phyloP scores from a whole-genome alignment of 306 rosid genomes.

The Trifolium repens region DNA sequence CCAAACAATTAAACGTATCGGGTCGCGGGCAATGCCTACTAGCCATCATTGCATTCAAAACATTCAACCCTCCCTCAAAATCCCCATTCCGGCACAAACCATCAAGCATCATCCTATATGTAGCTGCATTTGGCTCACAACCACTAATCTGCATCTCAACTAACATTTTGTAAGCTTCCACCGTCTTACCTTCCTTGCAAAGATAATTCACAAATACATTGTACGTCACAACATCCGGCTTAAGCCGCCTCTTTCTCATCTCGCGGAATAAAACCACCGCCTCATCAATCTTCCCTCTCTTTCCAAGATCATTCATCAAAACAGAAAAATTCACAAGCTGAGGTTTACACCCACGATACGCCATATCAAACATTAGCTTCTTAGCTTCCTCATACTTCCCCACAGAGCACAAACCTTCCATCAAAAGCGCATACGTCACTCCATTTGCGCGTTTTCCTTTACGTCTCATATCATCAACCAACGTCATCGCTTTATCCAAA shows the following conservation, averaged over 20 bases:
- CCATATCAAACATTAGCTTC: conserved; percentile 93
- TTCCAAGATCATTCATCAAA: conserved; percentile 84
- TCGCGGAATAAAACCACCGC: conserved; percentile 64
- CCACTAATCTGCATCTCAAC: conserved; percentile 82
- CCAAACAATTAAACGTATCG: conserved; percentile 67
- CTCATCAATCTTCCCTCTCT: conserved; percentile 79
- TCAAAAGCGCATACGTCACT: conserved; percentile 76
- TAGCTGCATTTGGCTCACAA: conserved; percentile 78
- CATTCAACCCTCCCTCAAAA: conserved; percentile 68
- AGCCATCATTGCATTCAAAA: conserved; percentile 72
- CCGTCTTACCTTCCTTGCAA: conserved; percentile 75
- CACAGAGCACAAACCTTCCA: conserved; percentile 75
- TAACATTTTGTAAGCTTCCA: conserved; percentile 75
- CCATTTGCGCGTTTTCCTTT: conserved; percentile 67
- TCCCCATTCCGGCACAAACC: conserved; percentile 68
- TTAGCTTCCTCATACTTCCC: conserved; percentile 75
- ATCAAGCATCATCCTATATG: conserved; percentile 80
- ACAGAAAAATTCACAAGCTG: conserved; percentile 67
- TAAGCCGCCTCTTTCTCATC: conserved; percentile 77
- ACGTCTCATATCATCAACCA: conserved; percentile 76
- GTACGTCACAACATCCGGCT: conserved; percentile 76
- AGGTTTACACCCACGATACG: conserved; percentile 80
- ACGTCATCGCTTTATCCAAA: conserved; percentile 64
- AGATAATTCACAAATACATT: conserved; percentile 77
- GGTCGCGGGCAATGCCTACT: conserved; percentile 72